Evolutionary conservation across 78 protist species (phyloP), one percentile per base, ranked within the genome.

Genomic region (Chrysochromulina parva): DNA sequence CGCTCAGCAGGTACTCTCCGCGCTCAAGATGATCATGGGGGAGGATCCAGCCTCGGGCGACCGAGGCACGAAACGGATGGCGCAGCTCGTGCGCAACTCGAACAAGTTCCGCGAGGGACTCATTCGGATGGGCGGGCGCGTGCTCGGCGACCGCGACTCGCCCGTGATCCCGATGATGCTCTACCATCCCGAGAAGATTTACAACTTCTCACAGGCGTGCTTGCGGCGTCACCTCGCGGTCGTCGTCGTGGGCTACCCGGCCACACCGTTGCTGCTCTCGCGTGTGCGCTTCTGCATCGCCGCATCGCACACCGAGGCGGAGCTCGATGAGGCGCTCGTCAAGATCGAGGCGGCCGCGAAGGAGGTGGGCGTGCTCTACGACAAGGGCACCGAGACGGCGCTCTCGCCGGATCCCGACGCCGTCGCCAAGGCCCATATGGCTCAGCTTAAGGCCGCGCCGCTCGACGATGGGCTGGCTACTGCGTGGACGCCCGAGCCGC

Each of bases 191-290:
- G 91, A 96, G 13, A 98, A 96, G 93, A 91, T 98, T 11, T 88
- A 95, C n/a, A 9, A 65, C 71, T 85, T 84, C 69, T 92, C 94
- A 13, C 69, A 90, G n/a, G 19, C 3, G 28, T 28, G 67, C 74
- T 57, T 86, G 28, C 9, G 28, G 48, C 57, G 86, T 20, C 28
- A 24, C 28, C 59, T 98, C 47, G 99, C 98, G 0, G 98, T 97
- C 2, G 99, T 99, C 0, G 98, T 98, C 20, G 99, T 99, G 17
- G 99, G 99, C 71, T 98, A 65, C 93, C 99, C 99, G 13, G 99
- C 99, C 19, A 97, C 99, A 0, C 97, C 98, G 3, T 82, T 99
- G 53, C 73, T 98, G 50, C 66, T 86, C 20, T 92, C 97, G 4
- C 94, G 99, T 52, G 96, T 93, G 3, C 96, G 99, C 48, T 98